Base-by-base conservation (phyloP, 164 flowering plant species). In the Liquidambar formosana region DNA sequence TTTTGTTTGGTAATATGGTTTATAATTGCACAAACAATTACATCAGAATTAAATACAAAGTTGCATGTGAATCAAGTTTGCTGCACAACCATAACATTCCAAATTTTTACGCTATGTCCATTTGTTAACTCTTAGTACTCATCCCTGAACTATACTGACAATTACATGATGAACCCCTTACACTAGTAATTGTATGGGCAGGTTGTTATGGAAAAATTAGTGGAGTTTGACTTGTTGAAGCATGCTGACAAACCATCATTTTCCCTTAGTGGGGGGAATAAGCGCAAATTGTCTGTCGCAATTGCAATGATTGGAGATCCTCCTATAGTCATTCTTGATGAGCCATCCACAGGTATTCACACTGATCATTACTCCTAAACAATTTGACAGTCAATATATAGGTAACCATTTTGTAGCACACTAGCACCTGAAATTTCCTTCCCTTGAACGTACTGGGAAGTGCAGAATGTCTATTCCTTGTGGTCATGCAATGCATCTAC, bases 221-320 rank as follows among this genome's bases (percentile, higher is more conserved):
- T 80, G 75, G 97, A 95, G 77, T 95, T 95, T 73, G 97, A 95
- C 79, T 88, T 95, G 82, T 70, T 86, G 86, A 88, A 86, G 84
- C 93, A 95, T 82, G 86, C 90, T 58, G 70, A 83, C 65, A 93
- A 91, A 73, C 97, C 96, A 53, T 89, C 99, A 61, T 91, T 76
- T 78, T 76, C 90, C 62, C 91, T 95, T 45, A 95, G 99, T 82
- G 99, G 99, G 11, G 99, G 99, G 26, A 95, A 93, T 82, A 93
- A 91, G 74, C 91, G 97, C 57, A 95, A 95, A 78, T 72, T 95
- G 53, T 95, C 99, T 66, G 99, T 95, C 67, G 97, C 99, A 63
- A 85, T 95, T 84, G 99, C 99, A 64, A 95, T 93, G 99, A 85
- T 93, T 80, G 99, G 94, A 65, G 91, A 95, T 79, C 99, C 99